These are phyloP conservation scores for Crepidotus sp. DNA, from an alignment of 1,284 basidiomycete genomes.

Conservation along the genomic window DNA sequence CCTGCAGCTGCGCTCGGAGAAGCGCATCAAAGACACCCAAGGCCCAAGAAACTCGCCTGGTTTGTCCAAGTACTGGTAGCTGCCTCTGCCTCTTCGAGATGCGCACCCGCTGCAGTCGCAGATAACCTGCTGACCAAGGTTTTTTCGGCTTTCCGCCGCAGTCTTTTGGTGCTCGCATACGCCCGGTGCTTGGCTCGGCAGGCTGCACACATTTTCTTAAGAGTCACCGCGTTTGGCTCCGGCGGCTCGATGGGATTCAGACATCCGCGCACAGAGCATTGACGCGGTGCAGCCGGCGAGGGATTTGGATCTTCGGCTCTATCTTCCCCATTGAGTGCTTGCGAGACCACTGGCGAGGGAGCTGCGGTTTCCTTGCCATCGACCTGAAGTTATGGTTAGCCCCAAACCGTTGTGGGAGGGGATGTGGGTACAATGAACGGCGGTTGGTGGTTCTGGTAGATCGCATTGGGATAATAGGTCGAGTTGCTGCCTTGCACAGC, in stretches of 20 bases:
- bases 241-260: slow-evolving; percentile 17
- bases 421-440: slow-evolving; percentile 2
- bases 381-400: too few species aligned
- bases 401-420: too few species aligned
- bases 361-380: too few species aligned
- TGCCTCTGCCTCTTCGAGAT: not conserved
- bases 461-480: slow-evolving; percentile 1
- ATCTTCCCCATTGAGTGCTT: too few species aligned
- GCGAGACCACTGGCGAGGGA: too few species aligned
- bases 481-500: not conserved
- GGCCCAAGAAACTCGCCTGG: not conserved
- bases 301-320: not conserved
- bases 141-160: slow-evolving; percentile 45
- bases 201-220: slow-evolving; percentile 44
- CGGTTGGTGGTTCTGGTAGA: not conserved
- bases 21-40: not conserved
- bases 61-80: not conserved
- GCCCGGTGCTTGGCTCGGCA: slow-evolving; percentile 43
- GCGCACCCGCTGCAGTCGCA: not conserved
- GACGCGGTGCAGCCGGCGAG: not conserved
- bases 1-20: not conserved
- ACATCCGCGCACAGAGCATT: slow-evolving; percentile 32
- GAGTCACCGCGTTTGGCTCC: slow-evolving; percentile 5
- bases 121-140: slow-evolving; percentile 18
- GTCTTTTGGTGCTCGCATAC: slow-evolving; percentile 45